A percentile compares a stretch with the other conserved stretches of the same genome.
phyloP scores from a whole-genome alignment of 495 filamentous ascomycete species.

The Penicillium simplicissimum region DNA sequence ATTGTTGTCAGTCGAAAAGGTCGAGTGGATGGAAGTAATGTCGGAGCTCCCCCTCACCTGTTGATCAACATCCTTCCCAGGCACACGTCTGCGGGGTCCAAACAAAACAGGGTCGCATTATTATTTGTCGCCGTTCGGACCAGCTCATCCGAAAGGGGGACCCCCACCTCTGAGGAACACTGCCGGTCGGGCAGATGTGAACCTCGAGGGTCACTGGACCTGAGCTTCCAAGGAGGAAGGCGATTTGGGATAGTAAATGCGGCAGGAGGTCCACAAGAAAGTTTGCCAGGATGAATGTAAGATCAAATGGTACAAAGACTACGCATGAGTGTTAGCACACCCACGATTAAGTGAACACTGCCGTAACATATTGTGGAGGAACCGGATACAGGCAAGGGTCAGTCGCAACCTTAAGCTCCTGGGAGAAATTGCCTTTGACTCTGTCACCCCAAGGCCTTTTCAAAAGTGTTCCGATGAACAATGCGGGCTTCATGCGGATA shows the following conservation, averaged over 20 bases:
- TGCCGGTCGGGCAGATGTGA: neutral
- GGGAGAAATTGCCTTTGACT: constrained; percentile 4
- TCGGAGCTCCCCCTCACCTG: neutral
- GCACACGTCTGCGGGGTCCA: neutral
- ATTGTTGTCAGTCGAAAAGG: neutral
- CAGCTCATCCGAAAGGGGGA: neutral
- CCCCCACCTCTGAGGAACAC: neutral
- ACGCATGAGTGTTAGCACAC: no score
- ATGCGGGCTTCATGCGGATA: constrained; percentile 22
- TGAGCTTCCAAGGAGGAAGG: no score
- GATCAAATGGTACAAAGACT: no score
- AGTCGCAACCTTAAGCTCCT: neutral
- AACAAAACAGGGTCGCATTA: constrained; percentile 2
- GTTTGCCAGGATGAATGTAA: no score
- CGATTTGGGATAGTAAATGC: no score
- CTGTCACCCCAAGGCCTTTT: constrained; percentile 13
- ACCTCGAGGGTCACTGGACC: no score
- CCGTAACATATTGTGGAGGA: no score
- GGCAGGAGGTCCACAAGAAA: no score
- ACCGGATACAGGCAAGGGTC: no score
- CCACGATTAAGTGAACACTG: no score
- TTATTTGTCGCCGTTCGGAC: neutral
- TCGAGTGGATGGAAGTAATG: neutral
- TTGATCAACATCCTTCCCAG: neutral
- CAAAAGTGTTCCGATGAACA: constrained; percentile 19